Conservation (phyloP, 2,329 filamentous ascomycete species). For the Alternaria ethzedia region DNA sequence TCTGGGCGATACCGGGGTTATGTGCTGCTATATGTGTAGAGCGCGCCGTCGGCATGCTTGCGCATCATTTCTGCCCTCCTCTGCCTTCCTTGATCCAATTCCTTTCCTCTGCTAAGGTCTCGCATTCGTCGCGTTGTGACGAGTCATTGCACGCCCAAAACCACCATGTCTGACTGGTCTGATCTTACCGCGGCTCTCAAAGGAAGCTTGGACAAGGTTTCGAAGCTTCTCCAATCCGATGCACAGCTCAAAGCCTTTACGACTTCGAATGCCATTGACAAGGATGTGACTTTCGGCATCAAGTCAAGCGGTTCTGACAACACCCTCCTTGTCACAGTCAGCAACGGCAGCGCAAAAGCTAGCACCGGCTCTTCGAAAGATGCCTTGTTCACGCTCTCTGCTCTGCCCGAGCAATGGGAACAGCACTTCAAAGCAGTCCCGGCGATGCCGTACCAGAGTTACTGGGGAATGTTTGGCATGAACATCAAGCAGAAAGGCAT, state of each 20-base stretch:
- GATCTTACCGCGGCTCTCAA: constrained; percentile 43
- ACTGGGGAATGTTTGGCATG: constrained; percentile 57
- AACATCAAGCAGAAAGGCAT: constrained; percentile 59
- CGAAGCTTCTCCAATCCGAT: constrained; percentile 42
- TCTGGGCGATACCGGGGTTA: constrained; percentile 1
- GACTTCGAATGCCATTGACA: constrained; percentile 43
- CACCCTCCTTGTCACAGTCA: constrained; percentile 42
- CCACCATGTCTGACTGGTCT: constrained; percentile 41
- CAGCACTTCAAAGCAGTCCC: constrained; percentile 54
- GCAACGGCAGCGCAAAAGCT: constrained; percentile 38
- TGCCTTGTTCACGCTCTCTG: constrained; percentile 49
- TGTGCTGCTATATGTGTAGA: constrained; percentile 15
- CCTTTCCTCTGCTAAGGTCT: not conserved
- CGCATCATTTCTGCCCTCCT: not conserved
- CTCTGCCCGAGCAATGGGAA: constrained; percentile 55
- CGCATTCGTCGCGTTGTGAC: not conserved
- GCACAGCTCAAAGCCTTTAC: constrained; percentile 46
- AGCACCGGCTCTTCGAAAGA: constrained; percentile 39
- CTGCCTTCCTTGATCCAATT: not conserved
- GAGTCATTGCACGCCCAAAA: not conserved
- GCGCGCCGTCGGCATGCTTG: constrained; percentile 3
- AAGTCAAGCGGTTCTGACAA: constrained; percentile 44
- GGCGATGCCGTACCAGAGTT: constrained; percentile 54
- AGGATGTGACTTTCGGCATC: constrained; percentile 43
- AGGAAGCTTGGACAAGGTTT: constrained; percentile 39